Percentiles rank a stretch among this genome's conserved stretches.
Evolutionary conservation across 2,329 filamentous ascomycete genomes (phyloP).

Genomic region (Penicillium sp.): DNA sequence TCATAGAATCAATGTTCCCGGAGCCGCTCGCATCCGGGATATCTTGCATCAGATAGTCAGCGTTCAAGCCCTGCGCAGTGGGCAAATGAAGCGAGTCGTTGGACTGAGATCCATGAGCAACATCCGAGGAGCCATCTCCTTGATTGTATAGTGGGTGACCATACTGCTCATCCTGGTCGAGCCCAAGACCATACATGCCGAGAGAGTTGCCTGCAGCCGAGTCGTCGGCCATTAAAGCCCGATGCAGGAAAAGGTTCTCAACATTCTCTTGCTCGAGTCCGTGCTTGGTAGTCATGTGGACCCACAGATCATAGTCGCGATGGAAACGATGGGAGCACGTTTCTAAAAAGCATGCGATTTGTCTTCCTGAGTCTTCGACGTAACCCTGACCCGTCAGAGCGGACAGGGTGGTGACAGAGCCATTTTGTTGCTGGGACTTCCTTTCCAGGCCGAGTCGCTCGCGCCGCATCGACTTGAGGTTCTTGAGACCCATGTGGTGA

Average conservation of each 20-base stretch:
- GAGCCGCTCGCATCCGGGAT: slow-evolving; percentile 4
- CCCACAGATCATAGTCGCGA: slow-evolving; percentile 58
- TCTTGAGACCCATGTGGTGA: slow-evolving; percentile 68
- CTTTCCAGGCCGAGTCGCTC: slow-evolving; percentile 33
- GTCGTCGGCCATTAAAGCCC: slow-evolving; percentile 37
- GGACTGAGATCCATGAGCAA: slow-evolving; percentile 7
- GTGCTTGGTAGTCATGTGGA: slow-evolving; percentile 55
- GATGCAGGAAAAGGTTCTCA: slow-evolving; percentile 42
- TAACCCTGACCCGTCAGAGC: slow-evolving; percentile 61
- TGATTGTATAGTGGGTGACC: slow-evolving; percentile 11
- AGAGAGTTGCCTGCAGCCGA: slow-evolving; percentile 29
- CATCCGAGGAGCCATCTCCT: slow-evolving; percentile 4
- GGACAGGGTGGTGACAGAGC: slow-evolving; percentile 39
- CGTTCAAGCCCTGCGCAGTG: slow-evolving; percentile 4
- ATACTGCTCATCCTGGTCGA: slow-evolving; percentile 26
- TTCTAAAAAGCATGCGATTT: slow-evolving; percentile 54
- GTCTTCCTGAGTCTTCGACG: slow-evolving; percentile 49
- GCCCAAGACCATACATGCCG: slow-evolving; percentile 41
- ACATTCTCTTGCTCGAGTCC: slow-evolving; percentile 41
- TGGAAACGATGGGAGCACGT: slow-evolving; percentile 58
- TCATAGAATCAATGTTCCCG: slow-evolving; percentile 25
- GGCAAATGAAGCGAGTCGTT: slow-evolving; percentile 4
- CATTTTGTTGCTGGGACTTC: slow-evolving; percentile 4
- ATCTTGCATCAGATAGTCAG: slow-evolving; percentile 32
- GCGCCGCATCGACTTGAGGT: slow-evolving; percentile 43